These are phyloP conservation scores for Paramecium biaurelia DNA, from an alignment of 73 alveolate species.

Conservation along the genomic window DNA sequence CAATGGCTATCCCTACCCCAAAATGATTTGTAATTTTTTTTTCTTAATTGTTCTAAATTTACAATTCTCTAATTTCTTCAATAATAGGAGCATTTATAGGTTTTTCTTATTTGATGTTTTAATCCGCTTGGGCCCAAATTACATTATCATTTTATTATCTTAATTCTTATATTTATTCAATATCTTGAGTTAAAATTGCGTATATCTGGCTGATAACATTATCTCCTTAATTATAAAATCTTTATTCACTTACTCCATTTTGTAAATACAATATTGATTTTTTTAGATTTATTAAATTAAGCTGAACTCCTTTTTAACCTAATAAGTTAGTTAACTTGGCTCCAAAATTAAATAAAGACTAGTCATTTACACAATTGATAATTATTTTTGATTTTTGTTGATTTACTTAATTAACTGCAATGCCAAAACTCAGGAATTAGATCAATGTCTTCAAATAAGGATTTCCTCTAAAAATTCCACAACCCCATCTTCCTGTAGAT, in stretches of 20 bases:
- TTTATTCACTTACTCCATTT: neutral
- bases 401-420: slow-evolving; percentile 3
- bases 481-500: slow-evolving; percentile 85
- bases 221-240: neutral
- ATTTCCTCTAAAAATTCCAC: slow-evolving; percentile 77
- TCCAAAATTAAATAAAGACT: neutral
- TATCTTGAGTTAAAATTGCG: neutral
- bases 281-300: neutral
- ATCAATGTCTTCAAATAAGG: slow-evolving; percentile 68
- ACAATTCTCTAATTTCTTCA: neutral
- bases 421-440: slow-evolving; percentile 68
- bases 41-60: neutral
- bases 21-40: too few species aligned
- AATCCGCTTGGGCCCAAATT: neutral
- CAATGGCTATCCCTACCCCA: neutral
- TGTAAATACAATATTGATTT: neutral
- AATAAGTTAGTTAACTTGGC: neutral
- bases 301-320: neutral
- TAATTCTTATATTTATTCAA: too few species aligned
- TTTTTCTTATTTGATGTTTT: too few species aligned
- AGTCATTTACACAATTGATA: neutral
- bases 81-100: neutral
- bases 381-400: neutral
- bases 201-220: neutral
- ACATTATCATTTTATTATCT: neutral